These are phyloP conservation scores for Fistulifera solaris DNA, from an alignment of 108 stramenopile species.

Conservation along the genomic window DNA sequence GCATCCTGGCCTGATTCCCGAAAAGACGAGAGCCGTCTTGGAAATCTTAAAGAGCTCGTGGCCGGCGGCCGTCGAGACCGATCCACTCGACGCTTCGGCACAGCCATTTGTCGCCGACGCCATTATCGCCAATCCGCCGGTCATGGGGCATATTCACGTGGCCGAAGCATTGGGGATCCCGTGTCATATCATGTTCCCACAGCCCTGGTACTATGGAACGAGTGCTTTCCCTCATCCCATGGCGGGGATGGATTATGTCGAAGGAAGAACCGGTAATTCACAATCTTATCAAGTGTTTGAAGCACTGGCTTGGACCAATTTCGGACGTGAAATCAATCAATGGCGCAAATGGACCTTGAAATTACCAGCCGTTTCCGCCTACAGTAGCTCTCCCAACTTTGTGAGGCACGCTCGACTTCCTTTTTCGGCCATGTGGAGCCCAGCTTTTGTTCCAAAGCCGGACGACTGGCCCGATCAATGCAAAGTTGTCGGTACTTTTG, in stretches of 20 bases:
- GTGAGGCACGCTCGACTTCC: constrained; percentile 38
- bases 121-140: constrained; percentile 62
- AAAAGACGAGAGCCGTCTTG: constrained; percentile 52
- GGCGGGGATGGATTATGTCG: constrained; percentile 34
- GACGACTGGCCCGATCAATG: constrained; percentile 78
- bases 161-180: constrained; percentile 77
- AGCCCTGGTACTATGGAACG: constrained; percentile 78
- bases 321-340: constrained; percentile 25
- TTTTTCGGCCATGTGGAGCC: constrained; percentile 76
- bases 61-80: constrained; percentile 54
- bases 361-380: constrained; percentile 25
- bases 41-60: constrained; percentile 49
- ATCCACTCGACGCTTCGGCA: constrained; percentile 36
- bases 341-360: constrained; percentile 30
- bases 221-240: constrained; percentile 73
- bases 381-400: constrained; percentile 19
- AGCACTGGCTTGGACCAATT: constrained; percentile 15
- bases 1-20: constrained; percentile 30
- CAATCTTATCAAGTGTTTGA: constrained; percentile 43
- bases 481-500: constrained; percentile 69
- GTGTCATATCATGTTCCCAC: constrained; percentile 81
- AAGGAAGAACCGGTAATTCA: constrained; percentile 11
- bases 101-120: constrained; percentile 63
- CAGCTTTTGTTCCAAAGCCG: constrained; percentile 71
- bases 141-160: constrained; percentile 72